These are phyloP conservation scores for Clavaria fumosa DNA, from an alignment of 768 basidiomycete genomes.

Conservation along the genomic window DNA sequence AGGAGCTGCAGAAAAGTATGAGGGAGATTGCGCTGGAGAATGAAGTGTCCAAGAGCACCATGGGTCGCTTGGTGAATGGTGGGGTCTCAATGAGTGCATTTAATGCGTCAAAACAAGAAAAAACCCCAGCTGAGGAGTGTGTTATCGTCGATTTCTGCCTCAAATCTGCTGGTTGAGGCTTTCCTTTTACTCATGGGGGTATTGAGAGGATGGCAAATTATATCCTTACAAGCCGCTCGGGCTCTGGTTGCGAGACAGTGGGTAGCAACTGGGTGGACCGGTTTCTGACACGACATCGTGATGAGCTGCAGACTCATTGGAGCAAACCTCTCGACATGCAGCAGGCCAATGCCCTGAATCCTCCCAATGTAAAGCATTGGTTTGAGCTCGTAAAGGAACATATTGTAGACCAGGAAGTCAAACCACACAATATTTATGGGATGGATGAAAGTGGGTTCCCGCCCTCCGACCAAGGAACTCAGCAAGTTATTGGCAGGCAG, in stretches of 20 bases:
- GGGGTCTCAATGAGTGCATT: not conserved
- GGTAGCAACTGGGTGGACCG: conserved; percentile 16
- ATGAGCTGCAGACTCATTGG: conserved; percentile 21
- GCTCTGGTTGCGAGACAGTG: conserved; percentile 10
- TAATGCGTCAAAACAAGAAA: not conserved
- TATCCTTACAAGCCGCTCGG: conserved; percentile 11
- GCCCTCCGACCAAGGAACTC: conserved; percentile 13
- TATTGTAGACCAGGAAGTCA: conserved; percentile 12
- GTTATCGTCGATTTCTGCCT: not conserved
- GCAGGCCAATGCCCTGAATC: conserved; percentile 18
- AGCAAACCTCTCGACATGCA: conserved; percentile 18
- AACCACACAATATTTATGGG: conserved; percentile 17
- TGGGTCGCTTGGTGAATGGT: not conserved
- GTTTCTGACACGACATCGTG: conserved; percentile 16
- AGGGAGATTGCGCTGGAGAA: not conserved
- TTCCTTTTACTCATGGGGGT: too few species aligned
- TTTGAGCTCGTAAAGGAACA: conserved; percentile 18
- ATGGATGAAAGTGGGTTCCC: conserved; percentile 26
- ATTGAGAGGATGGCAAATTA: too few species aligned
- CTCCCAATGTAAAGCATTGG: conserved; percentile 16
- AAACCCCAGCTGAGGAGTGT: not conserved
- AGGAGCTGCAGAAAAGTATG: not conserved
- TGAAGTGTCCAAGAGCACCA: not conserved
- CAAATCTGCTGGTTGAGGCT: not conserved
- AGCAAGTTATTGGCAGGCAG: conserved; percentile 17